Percentiles rank a stretch among this genome's conserved stretches.
phyloP scores from a whole-genome alignment of 148 eudicot genomes.

The Vaccinium darrowii region DNA sequence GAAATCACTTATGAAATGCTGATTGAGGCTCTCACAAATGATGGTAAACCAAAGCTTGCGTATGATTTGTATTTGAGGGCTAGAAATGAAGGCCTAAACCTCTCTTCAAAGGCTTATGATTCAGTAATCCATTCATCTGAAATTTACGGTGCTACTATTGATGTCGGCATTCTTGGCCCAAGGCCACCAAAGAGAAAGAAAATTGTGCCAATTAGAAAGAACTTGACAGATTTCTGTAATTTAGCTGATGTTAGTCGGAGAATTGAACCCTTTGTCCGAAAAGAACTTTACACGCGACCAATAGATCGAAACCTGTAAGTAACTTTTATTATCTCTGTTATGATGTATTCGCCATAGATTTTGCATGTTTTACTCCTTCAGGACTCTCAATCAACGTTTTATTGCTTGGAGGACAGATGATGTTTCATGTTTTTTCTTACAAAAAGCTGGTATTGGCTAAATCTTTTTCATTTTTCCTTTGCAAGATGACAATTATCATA shows the following conservation, averaged over 20 bases:
- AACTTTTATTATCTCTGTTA: neutral
- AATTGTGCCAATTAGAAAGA: conserved; percentile 37
- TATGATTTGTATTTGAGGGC: conserved; percentile 74
- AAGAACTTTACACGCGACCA: conserved; percentile 35
- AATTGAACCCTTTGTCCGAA: conserved; percentile 46
- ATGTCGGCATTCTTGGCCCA: conserved; percentile 52
- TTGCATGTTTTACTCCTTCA: neutral
- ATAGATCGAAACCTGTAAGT: conserved; percentile 22
- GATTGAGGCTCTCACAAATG: conserved; percentile 74
- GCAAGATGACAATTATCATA: neutral
- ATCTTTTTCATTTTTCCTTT: neutral
- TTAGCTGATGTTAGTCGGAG: conserved; percentile 48
- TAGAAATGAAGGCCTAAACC: conserved; percentile 49
- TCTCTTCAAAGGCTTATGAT: conserved; percentile 73
- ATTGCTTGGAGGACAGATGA: neutral
- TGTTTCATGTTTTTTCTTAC: neutral
- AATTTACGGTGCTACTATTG: conserved; percentile 50
- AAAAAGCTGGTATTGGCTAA: neutral
- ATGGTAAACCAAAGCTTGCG: conserved; percentile 84
- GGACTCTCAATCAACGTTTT: neutral
- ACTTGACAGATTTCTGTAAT: conserved; percentile 35
- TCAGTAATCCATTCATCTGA: conserved; percentile 48
- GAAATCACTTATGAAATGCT: conserved; percentile 73
- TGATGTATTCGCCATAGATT: conserved; percentile 11
- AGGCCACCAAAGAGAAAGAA: conserved; percentile 65